A percentile compares a stretch with the other conserved stretches of the same genome.
Conservation (phyloP, 1,284 basidiomycete species). For the Boletus mariae region DNA sequence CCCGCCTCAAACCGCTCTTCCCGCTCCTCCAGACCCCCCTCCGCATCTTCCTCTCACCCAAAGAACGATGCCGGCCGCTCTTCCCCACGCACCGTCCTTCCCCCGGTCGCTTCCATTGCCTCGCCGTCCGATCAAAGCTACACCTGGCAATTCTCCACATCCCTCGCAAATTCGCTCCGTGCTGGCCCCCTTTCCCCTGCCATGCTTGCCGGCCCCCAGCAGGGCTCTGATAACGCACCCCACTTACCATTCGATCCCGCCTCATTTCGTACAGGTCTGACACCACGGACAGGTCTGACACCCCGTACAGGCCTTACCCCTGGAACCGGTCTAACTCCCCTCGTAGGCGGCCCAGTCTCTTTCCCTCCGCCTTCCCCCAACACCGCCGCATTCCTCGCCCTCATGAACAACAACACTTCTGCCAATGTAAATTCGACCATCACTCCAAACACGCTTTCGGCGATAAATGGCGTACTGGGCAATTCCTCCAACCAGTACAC, state of each 20-base stretch:
- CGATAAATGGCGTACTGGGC: constrained; percentile 71
- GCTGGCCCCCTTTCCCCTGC: constrained; percentile 91
- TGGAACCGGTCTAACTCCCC: constrained; percentile 79
- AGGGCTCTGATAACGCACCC: constrained; percentile 30
- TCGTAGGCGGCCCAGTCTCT: constrained; percentile 68
- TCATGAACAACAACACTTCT: constrained; percentile 74
- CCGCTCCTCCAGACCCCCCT: constrained; percentile 38
- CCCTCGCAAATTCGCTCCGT: constrained; percentile 73
- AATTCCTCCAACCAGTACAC: constrained; percentile 27
- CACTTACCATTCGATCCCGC: constrained; percentile 68
- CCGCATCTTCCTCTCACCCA: constrained; percentile 32
- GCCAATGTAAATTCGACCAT: constrained; percentile 69
- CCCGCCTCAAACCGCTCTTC: constrained; percentile 39
- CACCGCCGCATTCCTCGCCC: constrained; percentile 89
- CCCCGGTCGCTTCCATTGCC: constrained; percentile 81
- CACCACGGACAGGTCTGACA: constrained; percentile 70
- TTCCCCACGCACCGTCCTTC: constrained; percentile 65
- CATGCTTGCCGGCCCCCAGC: constrained; percentile 87
- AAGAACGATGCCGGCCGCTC: constrained; percentile 34
- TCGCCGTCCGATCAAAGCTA: constrained; percentile 79
- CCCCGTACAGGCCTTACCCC: constrained; percentile 83
- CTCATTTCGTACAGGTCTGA: constrained; percentile 80
- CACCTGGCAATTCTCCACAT: constrained; percentile 66
- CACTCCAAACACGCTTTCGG: constrained; percentile 87
- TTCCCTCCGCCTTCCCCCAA: constrained; percentile 88